A percentile compares a stretch with the other conserved stretches of the same genome.
These are phyloP conservation scores for Phytophthora hybrid DNA, from an alignment of 352 stramenopile genomes.

Conservation along the genomic window DNA sequence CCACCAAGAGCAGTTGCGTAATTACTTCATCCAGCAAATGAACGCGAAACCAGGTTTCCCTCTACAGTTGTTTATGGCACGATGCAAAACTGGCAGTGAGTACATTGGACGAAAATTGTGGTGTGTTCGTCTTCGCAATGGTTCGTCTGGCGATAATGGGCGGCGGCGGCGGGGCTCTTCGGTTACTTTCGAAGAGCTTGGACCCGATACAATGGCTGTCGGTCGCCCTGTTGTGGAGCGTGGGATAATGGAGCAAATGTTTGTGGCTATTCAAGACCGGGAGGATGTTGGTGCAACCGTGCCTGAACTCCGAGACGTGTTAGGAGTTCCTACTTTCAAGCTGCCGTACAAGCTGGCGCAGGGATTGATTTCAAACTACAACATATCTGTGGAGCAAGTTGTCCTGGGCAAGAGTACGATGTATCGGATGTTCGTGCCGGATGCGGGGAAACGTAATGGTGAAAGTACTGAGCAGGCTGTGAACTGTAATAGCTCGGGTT, in stretches of 20 bases:
- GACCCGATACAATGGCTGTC: slow-evolving; percentile 24
- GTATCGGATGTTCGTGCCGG: slow-evolving; percentile 84
- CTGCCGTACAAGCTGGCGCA: slow-evolving; percentile 84
- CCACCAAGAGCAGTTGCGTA: slow-evolving; percentile 82
- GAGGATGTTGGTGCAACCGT: slow-evolving; percentile 68
- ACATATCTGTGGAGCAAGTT: slow-evolving; percentile 78
- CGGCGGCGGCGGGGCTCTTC: slow-evolving; percentile 16
- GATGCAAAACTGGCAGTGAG: slow-evolving; percentile 71
- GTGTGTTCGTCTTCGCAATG: slow-evolving; percentile 68
- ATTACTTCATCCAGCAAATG: slow-evolving; percentile 86
- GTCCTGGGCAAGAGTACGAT: slow-evolving; percentile 83
- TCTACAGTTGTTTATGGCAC: slow-evolving; percentile 83
- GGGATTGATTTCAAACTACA: slow-evolving; percentile 84
- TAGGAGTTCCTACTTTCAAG: slow-evolving; percentile 87
- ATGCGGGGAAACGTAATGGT: slow-evolving; percentile 1
- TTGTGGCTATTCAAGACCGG: slow-evolving; percentile 62
- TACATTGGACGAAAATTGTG: slow-evolving; percentile 80
- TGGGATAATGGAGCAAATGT: slow-evolving; percentile 87
- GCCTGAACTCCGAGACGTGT: slow-evolving; percentile 77
- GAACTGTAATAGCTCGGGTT: slow-evolving; percentile 8
- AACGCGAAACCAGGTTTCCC: slow-evolving; percentile 62
- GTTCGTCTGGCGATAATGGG: slow-evolving; percentile 3
- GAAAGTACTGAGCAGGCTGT: slow-evolving; percentile 8
- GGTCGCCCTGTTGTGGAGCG: slow-evolving; percentile 66
- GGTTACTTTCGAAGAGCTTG: slow-evolving; percentile 36